Conservation (phyloP, 2,329 filamentous ascomycete genomes). For the Orbilia brochopaga region DNA sequence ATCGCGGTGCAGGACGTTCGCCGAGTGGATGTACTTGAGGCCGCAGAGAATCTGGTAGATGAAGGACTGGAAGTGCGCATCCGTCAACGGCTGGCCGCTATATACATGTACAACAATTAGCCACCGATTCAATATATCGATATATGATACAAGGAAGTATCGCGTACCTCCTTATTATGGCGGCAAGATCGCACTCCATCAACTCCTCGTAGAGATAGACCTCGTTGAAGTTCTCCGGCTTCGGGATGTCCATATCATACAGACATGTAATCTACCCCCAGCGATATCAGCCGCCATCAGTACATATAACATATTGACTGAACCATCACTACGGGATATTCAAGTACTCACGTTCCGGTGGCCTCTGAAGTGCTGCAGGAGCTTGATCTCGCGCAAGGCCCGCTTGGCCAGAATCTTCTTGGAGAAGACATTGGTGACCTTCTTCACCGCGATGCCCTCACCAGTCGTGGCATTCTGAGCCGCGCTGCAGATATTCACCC, state of each 20-base stretch:
- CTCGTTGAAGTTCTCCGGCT: conserved; percentile 98
- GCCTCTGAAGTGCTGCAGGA: conserved; percentile 94
- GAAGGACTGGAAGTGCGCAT: conserved; percentile 99
- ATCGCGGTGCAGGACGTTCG: conserved; percentile 95
- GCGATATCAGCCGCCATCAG: conserved; percentile 22
- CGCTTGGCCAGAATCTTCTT: conserved; percentile 99
- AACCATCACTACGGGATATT: background rate
- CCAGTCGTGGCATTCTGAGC: conserved; percentile 88
- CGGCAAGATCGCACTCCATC: conserved; percentile 98
- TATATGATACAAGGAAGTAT: background rate
- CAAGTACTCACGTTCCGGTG: conserved; percentile 74
- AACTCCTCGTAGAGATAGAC: conserved; percentile 98
- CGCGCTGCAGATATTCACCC: conserved; percentile 66
- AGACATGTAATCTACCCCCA: conserved; percentile 87
- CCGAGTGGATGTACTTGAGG: conserved; percentile 98
- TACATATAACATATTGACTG: too few species aligned
- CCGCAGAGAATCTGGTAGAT: conserved; percentile 99
- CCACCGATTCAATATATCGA: conserved; percentile 11
- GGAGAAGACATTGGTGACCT: conserved; percentile 99
- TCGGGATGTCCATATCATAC: conserved; percentile 99
- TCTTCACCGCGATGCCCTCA: conserved; percentile 98
- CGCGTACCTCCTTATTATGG: conserved; percentile 75
- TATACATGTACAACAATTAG: conserved; percentile 2
- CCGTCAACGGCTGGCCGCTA: conserved; percentile 93
- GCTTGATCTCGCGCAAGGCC: conserved; percentile 95